These are phyloP conservation scores for Vicia faba DNA, from an alignment of 306 rosid genomes.

Conservation along the genomic window DNA sequence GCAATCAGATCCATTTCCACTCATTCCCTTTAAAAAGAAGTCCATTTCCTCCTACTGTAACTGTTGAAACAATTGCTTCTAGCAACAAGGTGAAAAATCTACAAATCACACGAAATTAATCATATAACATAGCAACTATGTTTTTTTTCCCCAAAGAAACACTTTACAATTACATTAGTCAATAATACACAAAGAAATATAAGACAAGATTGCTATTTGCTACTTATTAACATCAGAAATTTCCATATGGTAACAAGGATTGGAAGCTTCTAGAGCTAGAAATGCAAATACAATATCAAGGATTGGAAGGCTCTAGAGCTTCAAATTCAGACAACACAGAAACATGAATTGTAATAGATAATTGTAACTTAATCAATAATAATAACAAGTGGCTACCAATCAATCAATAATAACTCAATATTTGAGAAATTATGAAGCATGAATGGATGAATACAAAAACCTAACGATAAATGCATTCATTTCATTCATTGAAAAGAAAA, in stretches of 20 bases:
- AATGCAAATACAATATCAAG: slow-evolving; percentile 4
- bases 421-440: slow-evolving; percentile 5
- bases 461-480: slow-evolving; percentile 6
- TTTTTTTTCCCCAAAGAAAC: slow-evolving; percentile 5
- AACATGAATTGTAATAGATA: background rate
- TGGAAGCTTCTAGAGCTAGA: slow-evolving; percentile 26
- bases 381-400: background rate
- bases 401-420: background rate
- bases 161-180: background rate
- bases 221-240: background rate
- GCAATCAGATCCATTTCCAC: slow-evolving; percentile 53
- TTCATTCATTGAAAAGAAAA: slow-evolving; percentile 5
- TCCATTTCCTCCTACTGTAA: slow-evolving; percentile 52
- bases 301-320: slow-evolving; percentile 22
- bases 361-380: slow-evolving; percentile 4
- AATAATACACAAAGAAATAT: background rate
- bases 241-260: background rate
- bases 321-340: background rate
- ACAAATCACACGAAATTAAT: slow-evolving; percentile 19
- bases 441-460: slow-evolving; percentile 29
- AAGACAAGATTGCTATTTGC: slow-evolving; percentile 1
- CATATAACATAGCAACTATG: background rate
- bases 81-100: slow-evolving; percentile 6
- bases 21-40: slow-evolving; percentile 53
- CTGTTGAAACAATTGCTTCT: slow-evolving; percentile 43